Base-by-base conservation (phyloP, 2,329 filamentous ascomycete genomes). In the Penicillium sclerotigenum region DNA sequence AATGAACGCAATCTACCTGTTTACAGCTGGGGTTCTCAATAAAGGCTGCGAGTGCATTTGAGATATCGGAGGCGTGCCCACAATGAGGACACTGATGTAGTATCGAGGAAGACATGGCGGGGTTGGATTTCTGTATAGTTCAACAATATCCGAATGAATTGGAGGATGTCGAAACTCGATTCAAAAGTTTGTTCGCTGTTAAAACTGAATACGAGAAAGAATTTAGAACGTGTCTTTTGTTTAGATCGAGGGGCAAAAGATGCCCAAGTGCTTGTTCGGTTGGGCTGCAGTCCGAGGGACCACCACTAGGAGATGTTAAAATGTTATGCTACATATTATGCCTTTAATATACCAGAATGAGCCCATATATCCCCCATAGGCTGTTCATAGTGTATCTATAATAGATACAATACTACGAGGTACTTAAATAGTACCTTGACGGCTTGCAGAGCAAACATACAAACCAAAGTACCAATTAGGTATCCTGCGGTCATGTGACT, bases 41-140 rank as follows among this genome's bases (percentile, higher is more conserved):
- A 57, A 74, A 75, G 31, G 66, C 68, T 51, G 69, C 68, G 33
- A 76, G 61, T 26, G 65, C 61, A 54, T 63, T 67, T 46, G 72
- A 71, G 11, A 74, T 67, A 61, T 75, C 70, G 28, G 68, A 74
- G 41, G 70, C 64, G 59, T 71, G 69, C 29, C 72, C 70, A 62
- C 74, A 77, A 41, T 69, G 71, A 29, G 70, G 68, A 57, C 75
- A 76, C 56, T 71, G 70, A 62, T 76, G 71, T 38, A 73, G 58
- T 36, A 72, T 67, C 11, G 69, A 68, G 16, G 72, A 68, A n/a
- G 72, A 70, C 73, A 76, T 76, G 56, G 52, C 5, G 38, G 37
- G 38, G 37, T 34, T 34, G 11, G 18, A 28, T 20, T 34, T 43
- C 18, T 33, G 28, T 51, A 16, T 45, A 51, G 38, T 10, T 51